phyloP scores from a whole-genome alignment of 2,329 filamentous ascomycete species.

The Karstenula rhodostoma region DNA sequence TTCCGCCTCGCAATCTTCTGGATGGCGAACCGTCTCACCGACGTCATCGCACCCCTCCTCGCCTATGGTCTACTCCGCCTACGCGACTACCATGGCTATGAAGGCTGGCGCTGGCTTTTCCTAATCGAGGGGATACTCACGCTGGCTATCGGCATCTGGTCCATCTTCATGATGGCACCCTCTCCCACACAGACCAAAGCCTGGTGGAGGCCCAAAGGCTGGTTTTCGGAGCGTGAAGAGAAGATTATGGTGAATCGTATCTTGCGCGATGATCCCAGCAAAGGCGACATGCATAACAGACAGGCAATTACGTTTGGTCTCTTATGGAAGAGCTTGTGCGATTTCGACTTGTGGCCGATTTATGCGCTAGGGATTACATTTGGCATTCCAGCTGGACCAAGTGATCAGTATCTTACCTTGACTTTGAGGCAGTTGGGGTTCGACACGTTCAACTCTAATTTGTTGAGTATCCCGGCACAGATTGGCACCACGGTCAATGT shows the following conservation, averaged over 20 bases:
- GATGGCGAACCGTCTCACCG: slow-evolving; percentile 44
- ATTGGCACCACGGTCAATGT: slow-evolving; percentile 21
- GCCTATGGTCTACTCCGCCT: slow-evolving; percentile 51
- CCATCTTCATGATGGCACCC: slow-evolving; percentile 43
- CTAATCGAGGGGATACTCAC: slow-evolving; percentile 55
- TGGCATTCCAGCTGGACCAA: slow-evolving; percentile 22
- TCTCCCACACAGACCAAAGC: slow-evolving; percentile 65
- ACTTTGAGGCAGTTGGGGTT: slow-evolving; percentile 66
- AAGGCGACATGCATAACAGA: slow-evolving; percentile 60
- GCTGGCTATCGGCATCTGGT: slow-evolving; percentile 28
- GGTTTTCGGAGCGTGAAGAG: slow-evolving; percentile 71
- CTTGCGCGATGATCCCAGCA: slow-evolving; percentile 65
- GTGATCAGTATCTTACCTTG: slow-evolving; percentile 57
- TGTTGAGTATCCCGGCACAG: slow-evolving; percentile 62
- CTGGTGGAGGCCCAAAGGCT: slow-evolving; percentile 56
- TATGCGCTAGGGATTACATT: slow-evolving; percentile 29
- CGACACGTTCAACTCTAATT: slow-evolving; percentile 67
- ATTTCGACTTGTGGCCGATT: slow-evolving; percentile 34
- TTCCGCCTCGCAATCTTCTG: slow-evolving; percentile 53
- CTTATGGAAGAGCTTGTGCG: slow-evolving; percentile 27
- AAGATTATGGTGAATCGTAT: slow-evolving; percentile 70
- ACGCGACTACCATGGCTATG: slow-evolving; percentile 50
- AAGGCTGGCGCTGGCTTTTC: slow-evolving; percentile 54
- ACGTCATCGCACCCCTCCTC: slow-evolving; percentile 46
- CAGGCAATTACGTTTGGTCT: slow-evolving; percentile 27